These are phyloP conservation scores for Posidonia australis DNA, from an alignment of 106 monocot species.

Conservation along the genomic window DNA sequence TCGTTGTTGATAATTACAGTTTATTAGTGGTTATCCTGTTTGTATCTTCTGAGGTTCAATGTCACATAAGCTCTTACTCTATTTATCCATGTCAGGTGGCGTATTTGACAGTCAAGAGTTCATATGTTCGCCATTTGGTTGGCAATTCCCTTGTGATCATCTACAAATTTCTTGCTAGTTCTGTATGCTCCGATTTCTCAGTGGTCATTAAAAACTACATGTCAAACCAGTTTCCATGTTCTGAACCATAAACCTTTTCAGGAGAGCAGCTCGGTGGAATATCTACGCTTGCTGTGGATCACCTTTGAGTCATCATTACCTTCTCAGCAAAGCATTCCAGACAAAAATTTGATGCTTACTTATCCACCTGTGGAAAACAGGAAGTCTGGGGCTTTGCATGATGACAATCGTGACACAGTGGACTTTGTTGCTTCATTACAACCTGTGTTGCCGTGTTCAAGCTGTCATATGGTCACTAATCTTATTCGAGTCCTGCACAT, in stretches of 20 bases:
- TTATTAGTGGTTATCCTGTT: neutral
- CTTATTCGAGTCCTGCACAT: constrained; percentile 1
- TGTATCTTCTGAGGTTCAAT: neutral
- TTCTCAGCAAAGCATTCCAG: neutral
- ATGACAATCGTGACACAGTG: neutral
- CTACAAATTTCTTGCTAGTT: constrained; percentile 8
- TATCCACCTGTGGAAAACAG: neutral
- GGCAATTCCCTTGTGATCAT: constrained; percentile 5
- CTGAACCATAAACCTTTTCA: constrained; percentile 5
- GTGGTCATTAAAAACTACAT: neutral
- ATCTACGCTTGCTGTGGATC: constrained; percentile 10
- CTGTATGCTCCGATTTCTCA: constrained; percentile 1
- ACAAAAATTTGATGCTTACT: neutral
- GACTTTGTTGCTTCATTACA: neutral
- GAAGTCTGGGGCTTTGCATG: neutral
- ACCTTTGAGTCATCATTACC: neutral
- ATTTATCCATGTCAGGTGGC: constrained; percentile 1
- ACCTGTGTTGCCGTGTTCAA: neutral
- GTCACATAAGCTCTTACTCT: neutral
- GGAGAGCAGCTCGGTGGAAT: constrained; percentile 9
- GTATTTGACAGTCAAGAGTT: constrained; percentile 1
- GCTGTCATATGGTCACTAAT: neutral
- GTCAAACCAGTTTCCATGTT: neutral
- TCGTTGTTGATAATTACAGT: no score
- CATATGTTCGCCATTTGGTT: constrained; percentile 14